Percentiles rank a stretch among this genome's conserved stretches.
Conservation (phyloP, 2,329 filamentous ascomycete genomes). For the Colletotrichum endophyticum region DNA sequence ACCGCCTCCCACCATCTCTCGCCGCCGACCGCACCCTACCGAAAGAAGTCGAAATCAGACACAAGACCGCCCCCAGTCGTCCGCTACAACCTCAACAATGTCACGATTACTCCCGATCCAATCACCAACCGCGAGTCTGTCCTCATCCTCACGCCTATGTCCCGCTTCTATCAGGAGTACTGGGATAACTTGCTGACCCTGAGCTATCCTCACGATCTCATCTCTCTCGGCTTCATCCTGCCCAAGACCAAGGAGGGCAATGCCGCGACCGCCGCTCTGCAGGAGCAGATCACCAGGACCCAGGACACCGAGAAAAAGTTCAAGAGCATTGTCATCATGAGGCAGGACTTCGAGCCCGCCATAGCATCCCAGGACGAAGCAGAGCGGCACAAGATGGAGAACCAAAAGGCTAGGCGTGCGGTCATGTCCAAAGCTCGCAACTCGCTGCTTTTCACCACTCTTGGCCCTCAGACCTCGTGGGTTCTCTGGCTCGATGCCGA, state of each 20-base stretch:
- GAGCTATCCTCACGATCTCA: constrained; percentile 89
- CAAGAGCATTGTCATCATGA: constrained; percentile 89
- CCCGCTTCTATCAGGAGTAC: constrained; percentile 91
- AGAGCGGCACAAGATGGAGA: constrained; percentile 89
- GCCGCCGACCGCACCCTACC: constrained; percentile 47
- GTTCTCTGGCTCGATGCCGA: constrained; percentile 96
- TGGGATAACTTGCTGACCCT: constrained; percentile 92
- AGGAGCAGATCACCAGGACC: constrained; percentile 83
- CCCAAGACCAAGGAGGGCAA: constrained; percentile 95
- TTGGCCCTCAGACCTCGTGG: constrained; percentile 92
- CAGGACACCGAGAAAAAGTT: constrained; percentile 87
- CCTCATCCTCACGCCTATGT: constrained; percentile 90
- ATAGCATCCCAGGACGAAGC: constrained; percentile 81
- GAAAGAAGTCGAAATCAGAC: constrained; percentile 57
- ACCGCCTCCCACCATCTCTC: constrained; percentile 48
- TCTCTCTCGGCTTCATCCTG: constrained; percentile 94
- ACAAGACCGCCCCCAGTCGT: constrained; percentile 80
- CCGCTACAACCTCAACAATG: constrained; percentile 93
- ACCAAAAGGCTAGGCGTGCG: constrained; percentile 85
- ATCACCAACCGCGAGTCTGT: constrained; percentile 82
- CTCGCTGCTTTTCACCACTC: constrained; percentile 90
- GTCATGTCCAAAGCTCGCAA: constrained; percentile 95
- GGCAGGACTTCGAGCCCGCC: constrained; percentile 91
- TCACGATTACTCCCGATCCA: constrained; percentile 81
- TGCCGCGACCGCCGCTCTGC: constrained; percentile 79